Conservation (phyloP, 202 grass and related monocot species). For the Digitaria exilis region DNA sequence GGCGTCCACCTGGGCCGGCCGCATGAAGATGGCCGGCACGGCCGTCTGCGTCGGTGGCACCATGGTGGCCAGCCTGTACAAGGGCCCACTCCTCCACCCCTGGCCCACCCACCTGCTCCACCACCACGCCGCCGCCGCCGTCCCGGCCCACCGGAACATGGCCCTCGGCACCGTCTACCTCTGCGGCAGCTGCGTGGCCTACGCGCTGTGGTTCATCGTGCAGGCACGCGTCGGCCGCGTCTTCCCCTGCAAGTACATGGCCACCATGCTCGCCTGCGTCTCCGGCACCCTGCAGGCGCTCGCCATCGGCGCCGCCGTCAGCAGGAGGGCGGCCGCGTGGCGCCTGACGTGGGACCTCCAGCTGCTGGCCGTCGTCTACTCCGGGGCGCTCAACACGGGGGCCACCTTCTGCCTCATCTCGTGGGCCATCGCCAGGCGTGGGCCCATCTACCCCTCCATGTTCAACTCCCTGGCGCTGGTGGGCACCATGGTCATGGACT, state of each 20-base stretch:
- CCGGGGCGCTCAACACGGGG: constrained; percentile 45
- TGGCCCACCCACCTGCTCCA: constrained; percentile 49
- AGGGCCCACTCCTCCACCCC: constrained; percentile 37
- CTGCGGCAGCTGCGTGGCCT: constrained; percentile 38
- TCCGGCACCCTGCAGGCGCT: constrained; percentile 32
- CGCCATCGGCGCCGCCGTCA: constrained; percentile 9
- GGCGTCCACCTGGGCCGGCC: neutral
- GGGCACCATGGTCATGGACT: constrained; percentile 34
- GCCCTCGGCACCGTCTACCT: constrained; percentile 39
- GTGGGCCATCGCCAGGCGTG: constrained; percentile 28
- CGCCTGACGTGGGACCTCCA: constrained; percentile 42
- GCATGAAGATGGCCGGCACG: constrained; percentile 48
- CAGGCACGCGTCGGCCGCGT: constrained; percentile 32
- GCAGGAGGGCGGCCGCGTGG: constrained; percentile 9
- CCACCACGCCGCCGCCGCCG: neutral
- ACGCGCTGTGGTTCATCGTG: constrained; percentile 51
- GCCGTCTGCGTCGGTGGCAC: constrained; percentile 45
- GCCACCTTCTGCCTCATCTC: constrained; percentile 49
- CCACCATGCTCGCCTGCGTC: constrained; percentile 37
- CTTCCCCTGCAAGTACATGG: constrained; percentile 51
- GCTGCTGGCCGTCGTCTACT: constrained; percentile 43
- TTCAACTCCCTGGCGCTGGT: constrained; percentile 56
- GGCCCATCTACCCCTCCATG: constrained; percentile 55
- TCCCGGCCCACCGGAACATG: constrained; percentile 18
- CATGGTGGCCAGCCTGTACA: constrained; percentile 54